phyloP scores from a whole-genome alignment of 2,329 filamentous ascomycete species.

The Alternaria brassicae region DNA sequence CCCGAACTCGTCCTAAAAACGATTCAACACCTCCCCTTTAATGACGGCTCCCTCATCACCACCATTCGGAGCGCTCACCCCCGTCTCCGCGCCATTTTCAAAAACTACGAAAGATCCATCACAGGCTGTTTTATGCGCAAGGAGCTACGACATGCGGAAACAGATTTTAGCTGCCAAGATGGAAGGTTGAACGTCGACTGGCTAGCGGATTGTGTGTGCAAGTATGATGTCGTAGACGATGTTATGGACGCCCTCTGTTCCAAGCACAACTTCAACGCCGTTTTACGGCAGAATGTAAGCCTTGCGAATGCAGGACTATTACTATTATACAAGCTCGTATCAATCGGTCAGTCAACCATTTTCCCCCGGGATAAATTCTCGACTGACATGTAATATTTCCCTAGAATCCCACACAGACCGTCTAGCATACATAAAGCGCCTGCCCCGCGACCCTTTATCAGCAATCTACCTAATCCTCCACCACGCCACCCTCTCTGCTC shows the following conservation, averaged over 20 bases:
- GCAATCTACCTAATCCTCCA: constrained; percentile 41
- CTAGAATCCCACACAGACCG: constrained; percentile 22
- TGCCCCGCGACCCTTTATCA: constrained; percentile 33
- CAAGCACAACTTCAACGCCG: constrained; percentile 34
- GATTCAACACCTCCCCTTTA: constrained; percentile 36
- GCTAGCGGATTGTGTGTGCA: constrained; percentile 36
- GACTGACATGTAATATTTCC: constrained; percentile 14
- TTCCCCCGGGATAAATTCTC: no score
- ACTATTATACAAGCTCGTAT: constrained; percentile 32
- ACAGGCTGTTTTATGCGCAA: constrained; percentile 30
- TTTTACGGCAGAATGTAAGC: constrained; percentile 35
- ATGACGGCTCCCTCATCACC: constrained; percentile 28
- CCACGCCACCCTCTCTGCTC: constrained; percentile 37
- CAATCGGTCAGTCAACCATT: constrained; percentile 20
- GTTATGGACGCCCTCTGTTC: constrained; percentile 41
- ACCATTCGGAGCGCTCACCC: constrained; percentile 29
- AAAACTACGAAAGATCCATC: constrained; percentile 37
- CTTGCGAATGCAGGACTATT: constrained; percentile 39
- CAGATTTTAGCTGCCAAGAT: constrained; percentile 34
- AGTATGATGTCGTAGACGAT: constrained; percentile 42
- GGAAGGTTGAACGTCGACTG: constrained; percentile 26
- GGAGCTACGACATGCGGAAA: constrained; percentile 37
- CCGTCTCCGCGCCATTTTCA: constrained; percentile 26
- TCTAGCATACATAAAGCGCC: constrained; percentile 30
- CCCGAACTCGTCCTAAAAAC: constrained; percentile 38